A percentile compares a stretch with the other conserved stretches of the same genome.
Conservation (phyloP, 2,329 filamentous ascomycete genomes). For the Beauveria pseudobassiana region DNA sequence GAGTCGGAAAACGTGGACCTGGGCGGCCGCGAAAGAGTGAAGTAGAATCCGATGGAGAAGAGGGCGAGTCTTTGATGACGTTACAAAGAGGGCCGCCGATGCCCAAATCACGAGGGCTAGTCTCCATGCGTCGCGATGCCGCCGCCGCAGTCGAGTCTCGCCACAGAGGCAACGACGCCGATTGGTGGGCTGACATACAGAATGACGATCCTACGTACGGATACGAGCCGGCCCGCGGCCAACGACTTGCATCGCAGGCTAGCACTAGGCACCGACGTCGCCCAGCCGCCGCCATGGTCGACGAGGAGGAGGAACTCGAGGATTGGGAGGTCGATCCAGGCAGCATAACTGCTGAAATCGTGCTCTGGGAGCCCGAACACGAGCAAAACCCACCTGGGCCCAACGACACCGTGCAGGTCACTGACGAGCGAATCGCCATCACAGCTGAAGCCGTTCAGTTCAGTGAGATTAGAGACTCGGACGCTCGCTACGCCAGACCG, state of each 20-base stretch:
- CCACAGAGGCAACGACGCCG: background rate
- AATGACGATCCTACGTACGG: background rate
- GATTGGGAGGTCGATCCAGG: constrained; percentile 67
- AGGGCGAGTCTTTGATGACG: constrained; percentile 31
- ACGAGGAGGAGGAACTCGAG: constrained; percentile 51
- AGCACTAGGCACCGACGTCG: constrained; percentile 22
- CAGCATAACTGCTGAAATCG: constrained; percentile 54
- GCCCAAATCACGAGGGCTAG: constrained; percentile 39
- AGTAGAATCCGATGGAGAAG: constrained; percentile 20
- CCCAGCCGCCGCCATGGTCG: constrained; percentile 29
- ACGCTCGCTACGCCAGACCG: constrained; percentile 85
- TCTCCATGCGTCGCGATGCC: constrained; percentile 35
- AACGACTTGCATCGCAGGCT: background rate
- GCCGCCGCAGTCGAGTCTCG: constrained; percentile 48
- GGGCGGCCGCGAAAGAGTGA: constrained; percentile 8
- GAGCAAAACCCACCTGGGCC: constrained; percentile 45
- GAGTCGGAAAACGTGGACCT: constrained; percentile 2
- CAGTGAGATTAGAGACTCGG: constrained; percentile 53
- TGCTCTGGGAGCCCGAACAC: constrained; percentile 54
- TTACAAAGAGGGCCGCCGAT: constrained; percentile 42
- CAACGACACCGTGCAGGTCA: constrained; percentile 47
- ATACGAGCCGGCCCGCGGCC: background rate
- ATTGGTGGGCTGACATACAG: background rate
- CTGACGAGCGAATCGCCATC: constrained; percentile 50
- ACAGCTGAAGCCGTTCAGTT: constrained; percentile 49